Evolutionary conservation across 164 flowering plant species (phyloP).

Genomic region (Piper longum): DNA sequence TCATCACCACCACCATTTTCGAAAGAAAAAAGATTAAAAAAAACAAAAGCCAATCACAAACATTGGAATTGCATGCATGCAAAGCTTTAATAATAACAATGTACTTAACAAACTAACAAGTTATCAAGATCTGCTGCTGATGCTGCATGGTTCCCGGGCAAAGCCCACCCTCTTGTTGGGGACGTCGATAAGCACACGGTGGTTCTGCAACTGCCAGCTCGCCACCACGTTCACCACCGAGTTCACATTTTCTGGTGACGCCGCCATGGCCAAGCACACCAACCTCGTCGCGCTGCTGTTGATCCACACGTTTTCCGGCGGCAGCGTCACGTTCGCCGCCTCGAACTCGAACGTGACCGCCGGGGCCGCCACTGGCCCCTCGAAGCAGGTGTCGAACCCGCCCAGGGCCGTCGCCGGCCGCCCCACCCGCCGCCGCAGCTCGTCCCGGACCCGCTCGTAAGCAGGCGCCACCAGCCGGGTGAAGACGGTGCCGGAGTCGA

Average conservation of each 20-base stretch:
- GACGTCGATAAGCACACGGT: conserved; percentile 55
- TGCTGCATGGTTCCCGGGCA: conserved; percentile 61
- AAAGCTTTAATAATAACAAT: too few relatives aligned
- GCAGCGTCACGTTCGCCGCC: conserved; percentile 54
- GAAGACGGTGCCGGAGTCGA: conserved; percentile 85
- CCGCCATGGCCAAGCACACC: conserved; percentile 85
- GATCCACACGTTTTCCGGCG: conserved; percentile 66
- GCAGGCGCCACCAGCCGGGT: conserved; percentile 63
- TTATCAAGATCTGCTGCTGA: too few relatives aligned
- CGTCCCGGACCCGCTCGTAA: conserved; percentile 50
- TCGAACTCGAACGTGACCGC: conserved; percentile 46
- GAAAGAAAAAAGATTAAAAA: too few relatives aligned
- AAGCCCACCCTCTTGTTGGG: conserved; percentile 64
- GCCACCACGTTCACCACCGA: conserved; percentile 73
- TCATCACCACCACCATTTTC: too few relatives aligned
- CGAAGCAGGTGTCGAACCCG: conserved; percentile 78
- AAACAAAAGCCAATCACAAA: too few relatives aligned
- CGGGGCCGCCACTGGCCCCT: conserved; percentile 29
- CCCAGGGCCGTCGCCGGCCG: conserved; percentile 52
- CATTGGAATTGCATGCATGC: too few relatives aligned
- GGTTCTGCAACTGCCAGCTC: conserved; percentile 84
- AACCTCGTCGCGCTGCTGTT: conserved; percentile 56
- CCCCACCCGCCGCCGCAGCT: conserved; percentile 39
- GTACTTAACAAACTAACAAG: too few relatives aligned
- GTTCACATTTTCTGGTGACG: conserved; percentile 60